phyloP scores from a whole-genome alignment of 495 filamentous ascomycete species.

The Friedmanniomyces simplex region DNA sequence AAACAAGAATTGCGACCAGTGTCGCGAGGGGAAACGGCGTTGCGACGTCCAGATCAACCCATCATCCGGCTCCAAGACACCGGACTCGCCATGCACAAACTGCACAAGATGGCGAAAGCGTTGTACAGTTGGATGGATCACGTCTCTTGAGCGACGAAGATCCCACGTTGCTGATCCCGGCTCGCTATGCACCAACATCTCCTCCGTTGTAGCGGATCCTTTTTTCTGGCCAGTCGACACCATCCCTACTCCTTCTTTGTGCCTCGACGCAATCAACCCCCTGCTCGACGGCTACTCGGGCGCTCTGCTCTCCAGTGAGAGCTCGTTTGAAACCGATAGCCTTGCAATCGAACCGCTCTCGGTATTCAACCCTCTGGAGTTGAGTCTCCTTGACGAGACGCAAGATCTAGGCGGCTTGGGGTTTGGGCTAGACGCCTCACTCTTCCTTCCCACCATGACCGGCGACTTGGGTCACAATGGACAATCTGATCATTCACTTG shows the following conservation, averaged over 20 bases:
- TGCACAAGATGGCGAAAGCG: neutral
- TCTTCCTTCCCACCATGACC: neutral
- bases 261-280: neutral
- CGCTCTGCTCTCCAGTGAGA: neutral
- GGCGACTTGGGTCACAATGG: neutral
- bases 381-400: neutral
- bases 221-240: neutral
- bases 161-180: neutral
- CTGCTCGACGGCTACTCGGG: neutral
- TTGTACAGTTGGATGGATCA: neutral
- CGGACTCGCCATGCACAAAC: neutral
- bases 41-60: conserved; percentile 1
- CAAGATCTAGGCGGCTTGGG: neutral
- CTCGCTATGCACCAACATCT: neutral
- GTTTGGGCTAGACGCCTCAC: neutral
- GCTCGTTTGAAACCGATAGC: neutral
- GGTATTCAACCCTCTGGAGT: neutral
- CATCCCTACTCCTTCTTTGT: neutral
- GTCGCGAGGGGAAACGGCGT: conserved; percentile 3
- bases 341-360: neutral
- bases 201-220: neutral
- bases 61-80: neutral
- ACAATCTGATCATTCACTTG: neutral
- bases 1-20: conserved; percentile 8
- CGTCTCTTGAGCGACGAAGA: neutral